A percentile compares a stretch with the other conserved stretches of the same genome.
Evolutionary conservation across 2,329 filamentous ascomycete genomes (phyloP).

Genomic region (Piedraia hortae): DNA sequence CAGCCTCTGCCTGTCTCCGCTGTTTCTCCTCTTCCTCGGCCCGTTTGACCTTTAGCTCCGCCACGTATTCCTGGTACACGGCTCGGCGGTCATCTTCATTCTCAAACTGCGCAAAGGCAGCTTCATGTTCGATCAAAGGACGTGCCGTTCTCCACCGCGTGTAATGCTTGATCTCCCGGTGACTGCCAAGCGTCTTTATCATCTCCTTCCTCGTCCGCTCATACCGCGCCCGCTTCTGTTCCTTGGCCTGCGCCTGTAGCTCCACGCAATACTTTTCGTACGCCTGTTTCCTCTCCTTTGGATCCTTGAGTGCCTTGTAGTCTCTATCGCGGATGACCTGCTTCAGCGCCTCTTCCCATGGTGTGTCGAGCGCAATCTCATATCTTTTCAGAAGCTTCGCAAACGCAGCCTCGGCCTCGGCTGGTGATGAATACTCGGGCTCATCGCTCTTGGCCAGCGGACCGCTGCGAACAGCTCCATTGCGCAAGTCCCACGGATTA

Average conservation of each 20-base stretch:
- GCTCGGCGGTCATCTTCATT: slow-evolving; percentile 67
- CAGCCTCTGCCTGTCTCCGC: slow-evolving; percentile 60
- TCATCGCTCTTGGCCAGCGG: slow-evolving; percentile 12
- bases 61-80: slow-evolving; percentile 80
- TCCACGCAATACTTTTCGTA: slow-evolving; percentile 92
- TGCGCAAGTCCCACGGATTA: slow-evolving; percentile 9
- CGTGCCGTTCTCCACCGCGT: slow-evolving; percentile 91
- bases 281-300: slow-evolving; percentile 63
- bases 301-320: slow-evolving; percentile 77
- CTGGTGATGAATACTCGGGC: slow-evolving; percentile 48
- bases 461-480: slow-evolving; percentile 10
- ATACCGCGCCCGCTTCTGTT: slow-evolving; percentile 75
- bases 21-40: slow-evolving; percentile 43
- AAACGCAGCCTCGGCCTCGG: slow-evolving; percentile 84
- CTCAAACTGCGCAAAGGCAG: slow-evolving; percentile 74
- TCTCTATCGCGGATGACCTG: slow-evolving; percentile 71
- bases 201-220: slow-evolving; percentile 84
- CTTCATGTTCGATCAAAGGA: slow-evolving; percentile 82
- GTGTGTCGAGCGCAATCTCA: slow-evolving; percentile 73
- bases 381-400: slow-evolving; percentile 65
- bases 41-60: slow-evolving; percentile 56
- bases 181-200: slow-evolving; percentile 79
- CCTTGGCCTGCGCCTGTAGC: slow-evolving; percentile 73
- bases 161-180: slow-evolving; percentile 91
- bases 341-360: slow-evolving; percentile 72